phyloP scores from a whole-genome alignment of 2,329 filamentous ascomycete species.

The Epichloe baconii region DNA sequence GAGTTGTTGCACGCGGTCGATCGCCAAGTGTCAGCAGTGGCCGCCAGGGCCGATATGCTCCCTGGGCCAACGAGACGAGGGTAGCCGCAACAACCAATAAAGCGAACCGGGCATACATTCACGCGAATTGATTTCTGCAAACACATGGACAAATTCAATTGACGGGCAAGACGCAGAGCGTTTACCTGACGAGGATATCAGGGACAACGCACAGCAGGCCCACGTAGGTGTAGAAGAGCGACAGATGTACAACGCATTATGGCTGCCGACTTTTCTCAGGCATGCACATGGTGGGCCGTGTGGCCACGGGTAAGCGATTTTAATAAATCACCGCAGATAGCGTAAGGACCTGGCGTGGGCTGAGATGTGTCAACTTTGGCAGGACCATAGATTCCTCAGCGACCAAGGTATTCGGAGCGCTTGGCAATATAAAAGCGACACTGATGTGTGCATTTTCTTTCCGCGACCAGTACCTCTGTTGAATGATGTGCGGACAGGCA shows the following conservation, averaged over 20 bases:
- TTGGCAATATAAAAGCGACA: background rate
- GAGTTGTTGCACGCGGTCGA: slow-evolving; percentile 26
- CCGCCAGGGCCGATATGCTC: slow-evolving; percentile 28
- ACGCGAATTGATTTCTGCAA: slow-evolving; percentile 12
- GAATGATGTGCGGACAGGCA: no score
- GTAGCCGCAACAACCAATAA: slow-evolving; percentile 14
- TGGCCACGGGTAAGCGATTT: background rate
- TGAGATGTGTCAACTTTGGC: background rate
- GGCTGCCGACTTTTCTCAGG: no score
- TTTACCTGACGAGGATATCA: no score
- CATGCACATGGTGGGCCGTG: background rate
- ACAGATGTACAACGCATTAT: background rate
- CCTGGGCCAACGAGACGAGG: slow-evolving; percentile 30
- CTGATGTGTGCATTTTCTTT: background rate
- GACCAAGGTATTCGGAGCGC: background rate
- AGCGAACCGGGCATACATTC: slow-evolving; percentile 10
- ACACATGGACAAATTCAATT: no score
- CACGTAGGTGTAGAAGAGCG: background rate
- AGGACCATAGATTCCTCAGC: background rate
- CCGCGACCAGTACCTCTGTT: no score
- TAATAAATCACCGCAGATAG: background rate
- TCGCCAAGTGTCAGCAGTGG: slow-evolving; percentile 25
- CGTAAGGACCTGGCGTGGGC: background rate
- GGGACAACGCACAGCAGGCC: background rate
- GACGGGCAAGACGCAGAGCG: no score